A percentile compares a stretch with the other conserved stretches of the same genome.
phyloP scores from a whole-genome alignment of 1,284 basidiomycete species.

The Sporisorium iseilematis-ciliati region DNA sequence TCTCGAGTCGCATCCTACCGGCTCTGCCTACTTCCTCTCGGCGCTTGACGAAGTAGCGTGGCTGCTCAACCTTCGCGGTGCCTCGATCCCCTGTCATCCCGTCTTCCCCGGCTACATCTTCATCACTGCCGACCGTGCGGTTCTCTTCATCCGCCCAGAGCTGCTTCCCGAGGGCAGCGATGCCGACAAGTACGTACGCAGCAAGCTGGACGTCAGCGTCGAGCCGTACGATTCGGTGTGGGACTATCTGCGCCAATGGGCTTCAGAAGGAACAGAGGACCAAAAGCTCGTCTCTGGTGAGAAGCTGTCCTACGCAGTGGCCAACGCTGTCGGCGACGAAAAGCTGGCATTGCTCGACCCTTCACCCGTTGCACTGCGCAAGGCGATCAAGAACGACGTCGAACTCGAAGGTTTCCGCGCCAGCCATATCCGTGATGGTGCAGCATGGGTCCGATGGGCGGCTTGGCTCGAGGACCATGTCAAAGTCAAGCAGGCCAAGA shows the following conservation, averaged over 20 bases:
- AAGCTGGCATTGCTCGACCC: slow-evolving; percentile 33
- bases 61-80: slow-evolving; percentile 65
- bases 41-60: slow-evolving; percentile 66
- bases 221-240: slow-evolving; percentile 51
- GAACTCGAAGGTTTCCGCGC: slow-evolving; percentile 62
- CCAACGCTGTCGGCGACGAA: slow-evolving; percentile 55
- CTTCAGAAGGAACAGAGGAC: slow-evolving; percentile 16
- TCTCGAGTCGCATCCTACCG: slow-evolving; percentile 32
- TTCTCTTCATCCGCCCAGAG: slow-evolving; percentile 54
- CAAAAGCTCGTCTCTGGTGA: slow-evolving; percentile 55
- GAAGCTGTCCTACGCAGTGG: slow-evolving; percentile 57
- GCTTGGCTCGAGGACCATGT: slow-evolving; percentile 67
- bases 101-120: slow-evolving; percentile 65
- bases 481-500: slow-evolving; percentile 27
- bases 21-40: slow-evolving; percentile 56
- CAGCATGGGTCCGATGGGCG: slow-evolving; percentile 66
- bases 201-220: slow-evolving; percentile 39
- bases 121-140: slow-evolving; percentile 31
- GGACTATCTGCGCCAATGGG: slow-evolving; percentile 47
- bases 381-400: slow-evolving; percentile 62
- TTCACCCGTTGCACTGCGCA: slow-evolving; percentile 57
- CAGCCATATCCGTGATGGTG: slow-evolving; percentile 65
- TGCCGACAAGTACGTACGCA: slow-evolving; percentile 41
- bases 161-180: slow-evolving; percentile 39
- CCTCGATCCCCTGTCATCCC: slow-evolving; percentile 62